phyloP scores from a whole-genome alignment of 148 eudicot species.

The Vaccinium vitisidaea region DNA sequence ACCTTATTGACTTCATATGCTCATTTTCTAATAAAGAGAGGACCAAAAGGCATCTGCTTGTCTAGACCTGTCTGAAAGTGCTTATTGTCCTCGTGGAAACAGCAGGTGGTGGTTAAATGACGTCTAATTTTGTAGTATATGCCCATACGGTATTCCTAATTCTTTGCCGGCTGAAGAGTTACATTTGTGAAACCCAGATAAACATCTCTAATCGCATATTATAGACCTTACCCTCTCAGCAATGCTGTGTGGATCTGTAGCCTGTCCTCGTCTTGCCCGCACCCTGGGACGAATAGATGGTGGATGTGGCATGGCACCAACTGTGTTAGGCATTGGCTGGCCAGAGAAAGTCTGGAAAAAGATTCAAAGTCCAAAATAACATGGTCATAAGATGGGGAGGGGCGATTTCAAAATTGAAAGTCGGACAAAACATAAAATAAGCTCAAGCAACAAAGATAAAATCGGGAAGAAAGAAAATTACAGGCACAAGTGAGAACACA shows the following conservation, averaged over 20 bases:
- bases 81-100: background rate
- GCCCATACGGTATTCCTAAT: background rate
- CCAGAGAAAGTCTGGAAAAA: constrained; percentile 53
- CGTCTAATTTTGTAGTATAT: background rate
- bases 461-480: background rate
- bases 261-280: constrained; percentile 75
- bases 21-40: background rate
- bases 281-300: constrained; percentile 64
- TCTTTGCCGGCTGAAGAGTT: background rate
- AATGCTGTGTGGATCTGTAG: constrained; percentile 77
- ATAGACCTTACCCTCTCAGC: constrained; percentile 61
- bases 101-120: background rate
- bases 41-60: background rate
- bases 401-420: background rate
- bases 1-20: background rate
- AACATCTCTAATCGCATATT: background rate
- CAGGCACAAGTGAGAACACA: background rate
- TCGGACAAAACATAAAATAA: background rate
- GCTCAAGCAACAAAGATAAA: constrained; percentile 17
- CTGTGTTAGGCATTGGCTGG: constrained; percentile 56
- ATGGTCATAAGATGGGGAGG: background rate
- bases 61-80: background rate
- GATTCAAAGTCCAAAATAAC: background rate
- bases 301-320: constrained; percentile 53
- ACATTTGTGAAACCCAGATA: background rate